These are phyloP conservation scores for Trichophyton rubrum DNA, from an alignment of 2,329 filamentous ascomycete species.

Conservation along the genomic window DNA sequence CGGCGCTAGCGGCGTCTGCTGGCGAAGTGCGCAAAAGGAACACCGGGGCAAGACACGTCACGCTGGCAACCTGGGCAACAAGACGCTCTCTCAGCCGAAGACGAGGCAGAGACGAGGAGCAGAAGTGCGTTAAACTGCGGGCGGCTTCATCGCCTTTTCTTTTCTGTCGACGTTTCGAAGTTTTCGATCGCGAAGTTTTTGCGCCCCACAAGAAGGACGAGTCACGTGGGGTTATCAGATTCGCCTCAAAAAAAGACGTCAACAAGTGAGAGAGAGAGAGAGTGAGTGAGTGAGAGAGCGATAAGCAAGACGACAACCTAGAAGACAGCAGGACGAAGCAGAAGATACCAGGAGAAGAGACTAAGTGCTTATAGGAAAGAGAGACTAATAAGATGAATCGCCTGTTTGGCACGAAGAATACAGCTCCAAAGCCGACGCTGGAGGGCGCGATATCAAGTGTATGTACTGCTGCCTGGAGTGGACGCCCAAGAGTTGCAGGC, in stretches of 20 bases:
- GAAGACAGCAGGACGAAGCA: background rate
- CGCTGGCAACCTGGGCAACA: background rate
- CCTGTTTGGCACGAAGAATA: conserved; percentile 79
- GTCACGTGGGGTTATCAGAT: background rate
- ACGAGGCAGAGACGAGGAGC: background rate
- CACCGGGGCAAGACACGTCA: background rate
- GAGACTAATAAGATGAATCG: conserved; percentile 61
- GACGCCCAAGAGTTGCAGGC: background rate
- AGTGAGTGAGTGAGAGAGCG: background rate
- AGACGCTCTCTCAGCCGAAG: background rate
- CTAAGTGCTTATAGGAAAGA: background rate
- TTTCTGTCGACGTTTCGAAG: background rate
- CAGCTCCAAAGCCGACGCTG: conserved; percentile 80
- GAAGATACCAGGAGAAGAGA: background rate
- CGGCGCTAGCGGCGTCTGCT: background rate
- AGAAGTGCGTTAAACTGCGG: background rate
- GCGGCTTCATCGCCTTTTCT: no score
- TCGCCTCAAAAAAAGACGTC: background rate
- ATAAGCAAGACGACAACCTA: background rate
- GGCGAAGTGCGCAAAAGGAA: background rate
- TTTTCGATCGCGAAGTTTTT: background rate
- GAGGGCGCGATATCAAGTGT: conserved; percentile 72
- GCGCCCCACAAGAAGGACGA: background rate
- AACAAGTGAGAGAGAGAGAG: background rate
- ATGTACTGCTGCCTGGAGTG: conserved; percentile 14